A percentile compares a stretch with the other conserved stretches of the same genome.
These are phyloP conservation scores for Fraxinus anomala DNA, from an alignment of 257 asterid genomes.

Conservation along the genomic window DNA sequence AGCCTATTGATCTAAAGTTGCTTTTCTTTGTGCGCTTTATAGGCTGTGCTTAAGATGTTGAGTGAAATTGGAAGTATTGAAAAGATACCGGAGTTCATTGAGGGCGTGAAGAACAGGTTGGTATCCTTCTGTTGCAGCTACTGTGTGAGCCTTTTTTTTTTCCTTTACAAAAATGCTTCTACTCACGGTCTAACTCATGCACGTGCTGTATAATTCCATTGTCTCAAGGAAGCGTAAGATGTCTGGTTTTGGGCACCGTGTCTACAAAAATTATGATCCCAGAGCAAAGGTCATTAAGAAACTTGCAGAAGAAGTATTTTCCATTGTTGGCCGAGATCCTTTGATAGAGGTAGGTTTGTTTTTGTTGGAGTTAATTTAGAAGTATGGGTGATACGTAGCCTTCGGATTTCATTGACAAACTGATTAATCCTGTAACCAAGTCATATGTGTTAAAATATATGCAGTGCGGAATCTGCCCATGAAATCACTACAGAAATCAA, in stretches of 20 bases:
- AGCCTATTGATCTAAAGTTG: background rate
- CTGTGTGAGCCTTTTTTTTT: background rate
- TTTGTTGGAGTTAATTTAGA: background rate
- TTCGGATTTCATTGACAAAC: background rate
- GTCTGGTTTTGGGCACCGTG: slow-evolving; percentile 99
- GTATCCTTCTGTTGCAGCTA: slow-evolving; percentile 13
- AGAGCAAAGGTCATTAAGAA: slow-evolving; percentile 93
- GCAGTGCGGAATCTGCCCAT: background rate
- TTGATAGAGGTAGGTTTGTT: slow-evolving; percentile 74
- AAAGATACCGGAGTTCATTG: slow-evolving; percentile 89
- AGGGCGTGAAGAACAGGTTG: slow-evolving; percentile 95
- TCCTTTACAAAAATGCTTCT: background rate
- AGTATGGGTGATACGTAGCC: background rate
- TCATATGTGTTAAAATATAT: background rate
- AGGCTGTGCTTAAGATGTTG: slow-evolving; percentile 99
- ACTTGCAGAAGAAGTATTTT: slow-evolving; percentile 95
- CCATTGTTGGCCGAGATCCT: slow-evolving; percentile 99
- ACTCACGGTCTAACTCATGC: slow-evolving; percentile 15
- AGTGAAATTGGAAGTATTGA: slow-evolving; percentile 88
- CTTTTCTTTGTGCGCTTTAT: slow-evolving; percentile 25
- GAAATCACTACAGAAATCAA: background rate
- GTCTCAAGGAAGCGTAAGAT: slow-evolving; percentile 86
- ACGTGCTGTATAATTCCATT: background rate
- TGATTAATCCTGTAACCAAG: background rate
- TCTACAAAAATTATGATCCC: slow-evolving; percentile 96